phyloP scores from a whole-genome alignment of 345 rosid species.

The Lumnitzera littorea region DNA sequence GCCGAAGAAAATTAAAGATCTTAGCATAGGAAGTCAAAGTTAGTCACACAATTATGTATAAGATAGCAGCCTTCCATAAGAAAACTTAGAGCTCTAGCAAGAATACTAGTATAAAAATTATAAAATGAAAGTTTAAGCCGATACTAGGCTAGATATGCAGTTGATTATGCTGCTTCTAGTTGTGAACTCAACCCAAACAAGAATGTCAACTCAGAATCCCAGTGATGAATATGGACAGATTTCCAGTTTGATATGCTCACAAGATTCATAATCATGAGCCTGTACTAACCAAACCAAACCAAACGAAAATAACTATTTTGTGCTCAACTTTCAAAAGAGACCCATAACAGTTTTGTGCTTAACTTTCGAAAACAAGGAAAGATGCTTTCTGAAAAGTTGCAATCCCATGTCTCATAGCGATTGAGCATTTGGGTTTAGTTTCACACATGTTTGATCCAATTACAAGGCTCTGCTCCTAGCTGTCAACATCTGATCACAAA shows the following conservation, averaged over 20 bases:
- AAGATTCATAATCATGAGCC: slow-evolving; percentile 98
- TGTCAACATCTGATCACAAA: slow-evolving; percentile 90
- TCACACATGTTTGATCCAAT: slow-evolving; percentile 86
- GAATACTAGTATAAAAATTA: too few species aligned
- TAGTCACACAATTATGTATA: too few species aligned
- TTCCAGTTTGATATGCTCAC: slow-evolving; percentile 91
- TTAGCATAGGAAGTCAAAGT: too few species aligned
- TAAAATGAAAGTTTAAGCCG: too few species aligned
- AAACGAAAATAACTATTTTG: slow-evolving; percentile 1
- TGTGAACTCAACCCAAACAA: slow-evolving; percentile 66
- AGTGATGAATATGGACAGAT: slow-evolving; percentile 89
- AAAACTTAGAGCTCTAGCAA: not conserved
- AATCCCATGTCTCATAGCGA: slow-evolving; percentile 98
- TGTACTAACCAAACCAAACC: slow-evolving; percentile 19
- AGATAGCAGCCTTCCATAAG: not conserved
- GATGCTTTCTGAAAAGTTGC: slow-evolving; percentile 90
- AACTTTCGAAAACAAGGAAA: slow-evolving; percentile 71
- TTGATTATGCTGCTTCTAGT: too few species aligned
- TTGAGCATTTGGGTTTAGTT: slow-evolving; percentile 71
- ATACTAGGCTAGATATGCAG: too few species aligned
- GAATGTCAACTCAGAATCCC: slow-evolving; percentile 98
- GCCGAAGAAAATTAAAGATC: too few species aligned
- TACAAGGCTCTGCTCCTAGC: slow-evolving; percentile 92
- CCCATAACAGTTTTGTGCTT: slow-evolving; percentile 94
- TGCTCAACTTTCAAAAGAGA: slow-evolving; percentile 57